Percentiles rank a stretch among this genome's conserved stretches.
phyloP scores from a whole-genome alignment of 2,329 filamentous ascomycete genomes.

The Pyrenochaeta sp. region DNA sequence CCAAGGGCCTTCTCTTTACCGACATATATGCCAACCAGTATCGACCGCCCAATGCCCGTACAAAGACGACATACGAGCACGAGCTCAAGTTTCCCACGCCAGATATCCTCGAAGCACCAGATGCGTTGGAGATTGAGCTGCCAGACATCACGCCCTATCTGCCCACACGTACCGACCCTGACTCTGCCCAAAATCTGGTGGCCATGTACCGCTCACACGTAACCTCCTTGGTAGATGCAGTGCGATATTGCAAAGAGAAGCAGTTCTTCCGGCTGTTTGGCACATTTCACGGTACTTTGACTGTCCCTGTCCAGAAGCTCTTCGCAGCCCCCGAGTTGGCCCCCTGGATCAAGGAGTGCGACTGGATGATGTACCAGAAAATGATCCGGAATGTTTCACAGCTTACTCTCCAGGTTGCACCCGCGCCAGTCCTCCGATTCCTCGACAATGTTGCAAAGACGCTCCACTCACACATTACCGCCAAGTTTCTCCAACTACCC shows the following conservation, averaged over 20 bases:
- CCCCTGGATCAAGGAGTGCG: slow-evolving; percentile 93
- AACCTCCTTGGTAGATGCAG: slow-evolving; percentile 92
- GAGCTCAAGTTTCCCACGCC: slow-evolving; percentile 70
- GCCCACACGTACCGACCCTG: slow-evolving; percentile 81
- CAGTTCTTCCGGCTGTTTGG: slow-evolving; percentile 95
- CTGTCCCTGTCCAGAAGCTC: slow-evolving; percentile 94
- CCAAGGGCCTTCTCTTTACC: slow-evolving; percentile 56
- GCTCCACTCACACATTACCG: slow-evolving; percentile 81
- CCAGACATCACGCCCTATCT: slow-evolving; percentile 87
- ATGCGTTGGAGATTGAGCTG: slow-evolving; percentile 77
- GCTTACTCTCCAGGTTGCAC: slow-evolving; percentile 90
- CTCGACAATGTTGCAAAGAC: slow-evolving; percentile 85
- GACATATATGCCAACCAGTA: slow-evolving; percentile 56
- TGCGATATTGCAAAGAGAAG: slow-evolving; percentile 96
- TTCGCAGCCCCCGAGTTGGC: slow-evolving; percentile 83
- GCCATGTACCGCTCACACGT: slow-evolving; percentile 94
- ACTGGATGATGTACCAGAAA: slow-evolving; percentile 94
- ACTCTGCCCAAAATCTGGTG: slow-evolving; percentile 84
- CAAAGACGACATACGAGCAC: slow-evolving; percentile 65
- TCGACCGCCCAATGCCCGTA: slow-evolving; percentile 46
- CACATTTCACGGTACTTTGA: slow-evolving; percentile 94
- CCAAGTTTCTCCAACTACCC: slow-evolving; percentile 86
- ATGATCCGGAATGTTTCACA: slow-evolving; percentile 92
- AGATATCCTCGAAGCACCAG: slow-evolving; percentile 64
- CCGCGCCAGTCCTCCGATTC: slow-evolving; percentile 85